Base-by-base conservation (phyloP, 305 asterid genomes). In the Caryopteris hybrid region DNA sequence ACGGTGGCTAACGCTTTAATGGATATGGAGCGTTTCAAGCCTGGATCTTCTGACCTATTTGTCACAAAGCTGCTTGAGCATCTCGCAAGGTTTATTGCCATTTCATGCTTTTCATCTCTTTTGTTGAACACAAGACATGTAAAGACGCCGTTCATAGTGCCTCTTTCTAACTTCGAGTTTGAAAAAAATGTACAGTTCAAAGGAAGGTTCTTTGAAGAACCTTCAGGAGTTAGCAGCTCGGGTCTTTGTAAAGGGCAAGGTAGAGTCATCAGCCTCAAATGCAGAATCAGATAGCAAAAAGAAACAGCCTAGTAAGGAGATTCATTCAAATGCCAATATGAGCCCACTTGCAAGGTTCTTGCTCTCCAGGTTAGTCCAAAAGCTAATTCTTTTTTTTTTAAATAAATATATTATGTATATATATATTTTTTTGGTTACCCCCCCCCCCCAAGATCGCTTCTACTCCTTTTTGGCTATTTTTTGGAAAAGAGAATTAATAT, bases 311-410 rank as follows among this genome's bases (percentile, higher is more conserved):
- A 83, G 58, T 38, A 87, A 91, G 82, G 98, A 92, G 70, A 81
- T 75, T 62, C 57, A 84, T 72, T 87, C 96, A 51, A 87, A 86
- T 79, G 77, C 92, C 82, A 94, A 91, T 76, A 84, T 89, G 92
- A 89, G 96, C 84, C 96, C 99, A 18, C 92, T 94, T 25, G 98
- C 98, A 17, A 83, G 97, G 82, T 94, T 94, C 84, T 82, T 94
- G 84, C 96, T 94, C 71, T 94, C 98, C 9, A 94, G 99, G 98
- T 94, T 76, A 18, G 96, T 84, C 70, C 25, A 29, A 59, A 63
- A 42, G 38, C 71, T 64, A 2, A n/a, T 71, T 14, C 36, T 27
- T 20, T 29, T 31, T 22, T 14, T 29, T 54, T 38, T 27, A n/a
- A n/a, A n/a, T n/a, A n/a, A n/a, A n/a, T n/a, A n/a, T n/a, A n/a